Conservation (phyloP, 202 grass and related monocot species). For the Thinopyrum obtusiflorum region DNA sequence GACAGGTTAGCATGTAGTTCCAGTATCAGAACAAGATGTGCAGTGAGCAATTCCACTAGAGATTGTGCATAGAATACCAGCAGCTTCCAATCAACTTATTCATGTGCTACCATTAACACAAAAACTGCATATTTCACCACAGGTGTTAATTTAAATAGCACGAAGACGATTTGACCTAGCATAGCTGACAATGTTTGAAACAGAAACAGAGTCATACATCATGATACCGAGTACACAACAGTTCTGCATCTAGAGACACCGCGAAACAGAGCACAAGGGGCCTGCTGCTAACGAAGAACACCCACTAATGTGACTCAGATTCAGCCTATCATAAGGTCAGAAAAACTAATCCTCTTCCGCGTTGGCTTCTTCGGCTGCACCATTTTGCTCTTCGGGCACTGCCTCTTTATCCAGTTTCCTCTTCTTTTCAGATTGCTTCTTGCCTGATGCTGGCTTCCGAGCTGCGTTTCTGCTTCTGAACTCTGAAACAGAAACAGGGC, state of each 20-base stretch:
- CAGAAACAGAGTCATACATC: not conserved
- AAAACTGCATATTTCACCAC: not conserved
- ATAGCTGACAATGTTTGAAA: not conserved
- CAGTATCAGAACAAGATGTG: not conserved
- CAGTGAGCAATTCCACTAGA: not conserved
- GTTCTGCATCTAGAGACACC: not conserved
- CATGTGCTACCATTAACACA: not conserved
- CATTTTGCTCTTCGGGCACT: constrained; percentile 13
- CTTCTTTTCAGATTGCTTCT: constrained; percentile 61
- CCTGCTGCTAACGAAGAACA: not conserved
- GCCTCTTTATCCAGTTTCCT: constrained; percentile 51
- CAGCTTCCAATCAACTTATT: not conserved
- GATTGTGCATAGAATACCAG: not conserved
- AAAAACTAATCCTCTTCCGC: not conserved
- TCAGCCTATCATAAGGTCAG: not conserved
- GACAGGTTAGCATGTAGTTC: not conserved
- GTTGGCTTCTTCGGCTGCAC: constrained; percentile 26
- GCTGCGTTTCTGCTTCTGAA: constrained; percentile 67
- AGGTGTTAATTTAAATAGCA: not conserved
- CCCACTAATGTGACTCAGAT: not conserved
- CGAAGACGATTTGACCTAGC: not conserved
- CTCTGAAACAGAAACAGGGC: constrained; percentile 34
- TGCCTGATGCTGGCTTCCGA: constrained; percentile 38
- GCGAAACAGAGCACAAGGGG: not conserved
- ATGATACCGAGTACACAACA: not conserved